These are phyloP conservation scores for Colletotrichum sublineola DNA, from an alignment of 2,329 filamentous ascomycete genomes.

Conservation along the genomic window DNA sequence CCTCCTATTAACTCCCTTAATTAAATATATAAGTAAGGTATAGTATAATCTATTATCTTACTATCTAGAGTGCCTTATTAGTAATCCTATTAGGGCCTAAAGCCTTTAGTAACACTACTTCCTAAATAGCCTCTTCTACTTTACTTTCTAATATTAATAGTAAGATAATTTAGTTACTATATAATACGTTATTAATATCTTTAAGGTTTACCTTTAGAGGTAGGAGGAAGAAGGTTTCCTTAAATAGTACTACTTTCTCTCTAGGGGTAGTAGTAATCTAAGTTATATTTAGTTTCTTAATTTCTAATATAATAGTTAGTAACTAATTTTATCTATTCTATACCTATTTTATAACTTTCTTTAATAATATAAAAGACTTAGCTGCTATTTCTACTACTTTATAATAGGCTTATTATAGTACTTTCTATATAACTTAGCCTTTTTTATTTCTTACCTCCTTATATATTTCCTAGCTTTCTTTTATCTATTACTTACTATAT, in stretches of 20 bases:
- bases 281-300: constrained; percentile 3
- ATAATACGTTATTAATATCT: constrained; percentile 20
- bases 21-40: constrained; percentile 44
- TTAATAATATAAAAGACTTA: background rate
- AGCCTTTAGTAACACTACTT: constrained; percentile 44
- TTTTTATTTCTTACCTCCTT: too few relatives aligned
- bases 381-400: too few relatives aligned
- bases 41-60: constrained; percentile 38
- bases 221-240: constrained; percentile 9
- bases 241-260: constrained; percentile 10
- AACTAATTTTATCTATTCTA: too few relatives aligned
- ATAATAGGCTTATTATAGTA: background rate
- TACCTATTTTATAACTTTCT: constrained; percentile 7
- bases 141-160: constrained; percentile 6
- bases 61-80: constrained; percentile 41
- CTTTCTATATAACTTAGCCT: constrained; percentile 2
- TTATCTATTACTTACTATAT: too few relatives aligned
- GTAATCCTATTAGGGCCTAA: constrained; percentile 43
- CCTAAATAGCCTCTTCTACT: constrained; percentile 18
- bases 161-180: background rate
- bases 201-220: constrained; percentile 3
- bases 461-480: constrained; percentile 3
- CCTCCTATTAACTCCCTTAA: too few relatives aligned
- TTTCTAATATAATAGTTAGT: too few relatives aligned
- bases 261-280: too few relatives aligned